phyloP scores from a whole-genome alignment of 129 eudicot genomes.

The Pittosporum tobira region DNA sequence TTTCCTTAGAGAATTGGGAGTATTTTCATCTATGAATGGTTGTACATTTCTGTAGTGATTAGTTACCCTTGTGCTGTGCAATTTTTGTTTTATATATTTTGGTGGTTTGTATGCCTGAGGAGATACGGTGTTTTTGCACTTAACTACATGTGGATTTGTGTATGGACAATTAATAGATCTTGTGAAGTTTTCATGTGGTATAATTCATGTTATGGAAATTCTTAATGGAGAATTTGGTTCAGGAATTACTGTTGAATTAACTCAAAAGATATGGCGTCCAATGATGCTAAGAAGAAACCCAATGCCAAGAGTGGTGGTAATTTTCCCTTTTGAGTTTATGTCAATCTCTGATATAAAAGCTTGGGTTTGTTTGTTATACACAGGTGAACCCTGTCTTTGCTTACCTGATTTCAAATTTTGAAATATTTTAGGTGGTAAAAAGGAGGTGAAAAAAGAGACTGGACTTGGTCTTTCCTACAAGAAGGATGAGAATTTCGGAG shows the following conservation, averaged over 20 bases:
- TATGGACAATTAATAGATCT: too few species aligned
- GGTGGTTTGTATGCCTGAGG: too few species aligned
- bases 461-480: conserved; percentile 61
- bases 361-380: background rate
- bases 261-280: conserved; percentile 8
- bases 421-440: conserved; percentile 28
- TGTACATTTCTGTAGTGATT: too few species aligned
- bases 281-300: conserved; percentile 8
- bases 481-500: conserved; percentile 81
- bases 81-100: background rate
- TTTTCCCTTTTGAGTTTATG: background rate
- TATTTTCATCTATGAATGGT: too few species aligned
- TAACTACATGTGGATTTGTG: too few species aligned
- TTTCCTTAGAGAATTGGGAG: too few species aligned
- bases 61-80: background rate
- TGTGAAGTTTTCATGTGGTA: too few species aligned
- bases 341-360: too few species aligned
- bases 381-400: background rate
- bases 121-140: too few species aligned
- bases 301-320: conserved; percentile 12
- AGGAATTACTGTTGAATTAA: background rate
- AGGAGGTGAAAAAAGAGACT: conserved; percentile 65
- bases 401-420: background rate
- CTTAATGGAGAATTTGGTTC: background rate
- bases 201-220: background rate